Evolutionary conservation across 2,329 filamentous ascomycete genomes (phyloP).

Genomic region (Scopulariopsis brevicaulis): DNA sequence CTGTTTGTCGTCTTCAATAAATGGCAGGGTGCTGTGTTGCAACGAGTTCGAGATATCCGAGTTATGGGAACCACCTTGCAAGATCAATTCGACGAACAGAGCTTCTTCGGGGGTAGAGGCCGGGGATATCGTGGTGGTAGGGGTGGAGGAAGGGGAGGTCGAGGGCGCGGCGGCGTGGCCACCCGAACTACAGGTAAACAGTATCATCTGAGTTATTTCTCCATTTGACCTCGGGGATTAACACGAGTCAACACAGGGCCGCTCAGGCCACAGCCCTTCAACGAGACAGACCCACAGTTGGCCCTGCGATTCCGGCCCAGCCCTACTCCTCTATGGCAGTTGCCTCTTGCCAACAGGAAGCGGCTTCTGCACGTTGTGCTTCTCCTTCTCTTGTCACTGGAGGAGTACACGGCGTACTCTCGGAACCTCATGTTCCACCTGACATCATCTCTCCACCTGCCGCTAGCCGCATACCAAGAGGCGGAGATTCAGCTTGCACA

Average conservation of each 20-base stretch:
- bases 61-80: slow-evolving; percentile 26
- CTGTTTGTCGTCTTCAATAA: slow-evolving; percentile 63
- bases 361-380: slow-evolving; percentile 63
- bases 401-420: slow-evolving; percentile 67
- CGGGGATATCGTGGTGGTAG: slow-evolving; percentile 14
- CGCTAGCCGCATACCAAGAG: slow-evolving; percentile 49
- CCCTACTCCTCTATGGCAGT: slow-evolving; percentile 46
- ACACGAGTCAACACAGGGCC: slow-evolving; percentile 13
- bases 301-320: slow-evolving; percentile 44
- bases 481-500: slow-evolving; percentile 68
- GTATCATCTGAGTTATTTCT: background rate
- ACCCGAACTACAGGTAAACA: slow-evolving; percentile 12
- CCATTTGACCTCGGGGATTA: background rate
- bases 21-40: slow-evolving; percentile 64
- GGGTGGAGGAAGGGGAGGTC: slow-evolving; percentile 18
- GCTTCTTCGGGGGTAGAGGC: background rate
- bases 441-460: slow-evolving; percentile 59
- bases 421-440: slow-evolving; percentile 60
- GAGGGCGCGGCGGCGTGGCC: slow-evolving; percentile 8
- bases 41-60: slow-evolving; percentile 58
- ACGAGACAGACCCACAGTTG: slow-evolving; percentile 34
- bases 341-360: slow-evolving; percentile 49
- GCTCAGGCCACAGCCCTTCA: slow-evolving; percentile 24
- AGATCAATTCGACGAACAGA: background rate
- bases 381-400: slow-evolving; percentile 61